phyloP scores from a whole-genome alignment of 345 rosid genomes.

The Rhodamnia argentea region DNA sequence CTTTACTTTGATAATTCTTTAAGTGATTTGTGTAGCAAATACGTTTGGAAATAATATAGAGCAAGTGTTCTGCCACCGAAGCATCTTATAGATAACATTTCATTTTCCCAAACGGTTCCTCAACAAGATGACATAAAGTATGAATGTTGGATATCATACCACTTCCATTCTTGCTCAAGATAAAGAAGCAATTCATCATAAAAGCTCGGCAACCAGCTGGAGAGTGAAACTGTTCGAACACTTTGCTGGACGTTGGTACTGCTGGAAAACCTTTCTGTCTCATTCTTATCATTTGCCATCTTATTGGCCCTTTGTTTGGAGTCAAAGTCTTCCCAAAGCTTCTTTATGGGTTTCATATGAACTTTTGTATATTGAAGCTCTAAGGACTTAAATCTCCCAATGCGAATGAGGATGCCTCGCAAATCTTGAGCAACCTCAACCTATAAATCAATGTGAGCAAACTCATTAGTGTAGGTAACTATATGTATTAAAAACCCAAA shows the following conservation, averaged over 20 bases:
- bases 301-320: conserved; percentile 48
- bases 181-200: conserved; percentile 87
- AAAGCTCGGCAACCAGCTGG: conserved; percentile 92
- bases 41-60: background rate
- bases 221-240: conserved; percentile 34
- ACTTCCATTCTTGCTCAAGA: conserved; percentile 99
- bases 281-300: conserved; percentile 50
- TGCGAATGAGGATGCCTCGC: conserved; percentile 85
- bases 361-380: conserved; percentile 86
- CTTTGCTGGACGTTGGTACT: conserved; percentile 33
- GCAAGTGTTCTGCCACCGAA: background rate
- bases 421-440: conserved; percentile 90
- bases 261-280: conserved; percentile 41
- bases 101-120: background rate
- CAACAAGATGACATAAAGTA: background rate
- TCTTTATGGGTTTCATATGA: conserved; percentile 70
- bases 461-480: background rate
- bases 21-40: background rate
- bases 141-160: conserved; percentile 28
- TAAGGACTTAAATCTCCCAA: conserved; percentile 89
- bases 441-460: conserved; percentile 19
- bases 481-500: background rate
- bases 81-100: background rate
- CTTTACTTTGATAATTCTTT: background rate
- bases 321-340: conserved; percentile 94